Percentiles rank a stretch among this genome's conserved stretches.
Evolutionary conservation across 805 yeast genomes (phyloP).

Genomic region (Saturnispora gosingensis): DNA sequence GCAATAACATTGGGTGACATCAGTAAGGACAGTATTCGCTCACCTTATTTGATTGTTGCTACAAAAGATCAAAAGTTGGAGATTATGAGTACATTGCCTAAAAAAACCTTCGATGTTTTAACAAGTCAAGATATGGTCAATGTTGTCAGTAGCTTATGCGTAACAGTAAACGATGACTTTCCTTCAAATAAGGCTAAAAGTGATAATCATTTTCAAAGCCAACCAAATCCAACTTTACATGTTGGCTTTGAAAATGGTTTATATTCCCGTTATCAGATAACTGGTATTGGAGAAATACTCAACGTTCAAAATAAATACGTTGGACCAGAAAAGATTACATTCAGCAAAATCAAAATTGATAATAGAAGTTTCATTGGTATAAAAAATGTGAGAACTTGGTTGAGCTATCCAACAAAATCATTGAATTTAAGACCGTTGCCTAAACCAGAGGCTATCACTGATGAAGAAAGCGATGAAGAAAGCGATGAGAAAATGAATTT

Average conservation of each 20-base stretch:
- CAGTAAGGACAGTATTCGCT: conserved; percentile 36
- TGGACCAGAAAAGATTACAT: conserved; percentile 56
- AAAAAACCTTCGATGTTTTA: conserved; percentile 48
- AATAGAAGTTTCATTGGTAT: conserved; percentile 36
- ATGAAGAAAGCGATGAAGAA: conserved; percentile 5
- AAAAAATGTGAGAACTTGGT: conserved; percentile 46
- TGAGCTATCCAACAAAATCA: conserved; percentile 32
- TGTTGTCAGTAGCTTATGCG: conserved; percentile 26
- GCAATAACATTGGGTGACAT: conserved; percentile 42
- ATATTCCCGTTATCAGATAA: conserved; percentile 54
- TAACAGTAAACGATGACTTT: conserved; percentile 20
- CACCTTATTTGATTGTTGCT: conserved; percentile 60
- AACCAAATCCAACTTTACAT: conserved; percentile 38
- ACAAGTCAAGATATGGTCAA: conserved; percentile 62
- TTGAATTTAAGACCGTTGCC: conserved; percentile 39
- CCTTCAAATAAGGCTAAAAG: conserved; percentile 19
- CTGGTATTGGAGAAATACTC: conserved; percentile 51
- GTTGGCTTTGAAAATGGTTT: conserved; percentile 83
- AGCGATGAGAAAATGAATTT: neutral
- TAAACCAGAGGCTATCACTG: conserved; percentile 35
- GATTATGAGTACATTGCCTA: conserved; percentile 52
- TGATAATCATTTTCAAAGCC: neutral
- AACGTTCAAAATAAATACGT: conserved; percentile 62
- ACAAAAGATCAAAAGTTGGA: conserved; percentile 62
- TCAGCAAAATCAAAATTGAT: conserved; percentile 31